These are phyloP conservation scores for Euphorbia lathyris DNA, from an alignment of 345 rosid species.

Conservation along the genomic window DNA sequence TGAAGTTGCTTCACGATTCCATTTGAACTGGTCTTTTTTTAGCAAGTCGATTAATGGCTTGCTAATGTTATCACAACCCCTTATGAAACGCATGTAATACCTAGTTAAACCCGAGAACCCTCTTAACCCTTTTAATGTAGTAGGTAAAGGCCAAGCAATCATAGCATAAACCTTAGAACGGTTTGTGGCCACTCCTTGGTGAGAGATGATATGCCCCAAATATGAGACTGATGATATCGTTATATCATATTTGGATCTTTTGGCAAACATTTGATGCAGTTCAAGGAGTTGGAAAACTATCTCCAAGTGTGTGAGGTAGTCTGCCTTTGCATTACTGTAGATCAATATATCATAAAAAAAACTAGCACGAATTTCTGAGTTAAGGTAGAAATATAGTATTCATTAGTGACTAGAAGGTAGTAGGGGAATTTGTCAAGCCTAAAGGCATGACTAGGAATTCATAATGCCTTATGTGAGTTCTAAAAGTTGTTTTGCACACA, in stretches of 20 bases:
- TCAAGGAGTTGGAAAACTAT: no score
- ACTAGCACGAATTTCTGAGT: not conserved
- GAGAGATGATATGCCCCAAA: no score
- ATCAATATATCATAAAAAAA: constrained; percentile 5
- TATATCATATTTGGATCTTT: no score
- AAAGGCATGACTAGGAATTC: constrained; percentile 11
- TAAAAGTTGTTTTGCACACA: not conserved
- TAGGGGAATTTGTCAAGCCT: not conserved
- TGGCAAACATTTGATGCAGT: no score
- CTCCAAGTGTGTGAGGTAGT: no score
- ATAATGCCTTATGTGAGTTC: not conserved
- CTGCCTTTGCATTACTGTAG: not conserved
- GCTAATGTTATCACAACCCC: no score
- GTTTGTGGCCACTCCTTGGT: not conserved
- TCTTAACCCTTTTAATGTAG: not conserved
- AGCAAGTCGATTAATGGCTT: no score
- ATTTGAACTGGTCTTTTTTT: no score
- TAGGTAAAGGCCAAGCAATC: not conserved
- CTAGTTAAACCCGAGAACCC: not conserved
- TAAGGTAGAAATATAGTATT: not conserved
- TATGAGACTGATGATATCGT: no score
- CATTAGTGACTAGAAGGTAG: not conserved
- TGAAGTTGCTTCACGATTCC: no score
- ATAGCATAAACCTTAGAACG: not conserved
- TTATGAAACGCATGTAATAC: no score